Base-by-base conservation (phyloP, 1,284 basidiomycete genomes). In the Rhodotorula sp. region DNA sequence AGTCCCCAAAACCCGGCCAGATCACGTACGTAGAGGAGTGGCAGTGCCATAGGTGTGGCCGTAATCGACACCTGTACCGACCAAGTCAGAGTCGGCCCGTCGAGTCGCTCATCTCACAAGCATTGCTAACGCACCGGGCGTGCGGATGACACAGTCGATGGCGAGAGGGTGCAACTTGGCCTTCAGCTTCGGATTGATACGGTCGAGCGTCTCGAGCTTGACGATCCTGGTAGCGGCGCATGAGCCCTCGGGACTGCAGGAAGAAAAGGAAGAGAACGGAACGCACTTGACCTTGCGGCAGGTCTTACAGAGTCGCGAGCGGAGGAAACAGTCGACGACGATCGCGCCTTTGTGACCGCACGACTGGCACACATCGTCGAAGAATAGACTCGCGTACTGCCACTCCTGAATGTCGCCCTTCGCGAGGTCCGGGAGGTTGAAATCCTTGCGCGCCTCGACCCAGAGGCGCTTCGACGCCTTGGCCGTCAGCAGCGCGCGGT, bases 341-440 rank as follows among this genome's bases (percentile, higher is more conserved):
- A 10, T 19, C 16, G 42, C n/a, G 52, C n/a, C 27, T 7, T 9
- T 34, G 27, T 60, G n/a, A 3, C 12, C 3, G 4, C 62, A 12
- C 52, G 56, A 62, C 52, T 65, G 45, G 54, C 68, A 69, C 7
- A n/a, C n/a, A 12, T 16, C 52, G 16, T 53, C 63, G 41, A 61
- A 69, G 23, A 65, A 13, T 7, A 65, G 53, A 12, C 19, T 19
- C 9, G 68, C 63, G 23, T 69, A 69, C 46, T 60, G 57, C 10
- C 17, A 7, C 58, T 65, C 68, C 46, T 34, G 57, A 2, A 54
- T 27, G 25, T 19, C 48, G 9, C 34, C 42, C 4, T 48, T 23
- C 10, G 7, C 3, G 21, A 69, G 25, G 45, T 69, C 64, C 16
- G 64, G 54, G 8, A 70, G 34, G 1, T 46, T n/a, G 25, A 62